Conservation (phyloP, 1,284 basidiomycete species). For the Neotropicomus parvogracilis region DNA sequence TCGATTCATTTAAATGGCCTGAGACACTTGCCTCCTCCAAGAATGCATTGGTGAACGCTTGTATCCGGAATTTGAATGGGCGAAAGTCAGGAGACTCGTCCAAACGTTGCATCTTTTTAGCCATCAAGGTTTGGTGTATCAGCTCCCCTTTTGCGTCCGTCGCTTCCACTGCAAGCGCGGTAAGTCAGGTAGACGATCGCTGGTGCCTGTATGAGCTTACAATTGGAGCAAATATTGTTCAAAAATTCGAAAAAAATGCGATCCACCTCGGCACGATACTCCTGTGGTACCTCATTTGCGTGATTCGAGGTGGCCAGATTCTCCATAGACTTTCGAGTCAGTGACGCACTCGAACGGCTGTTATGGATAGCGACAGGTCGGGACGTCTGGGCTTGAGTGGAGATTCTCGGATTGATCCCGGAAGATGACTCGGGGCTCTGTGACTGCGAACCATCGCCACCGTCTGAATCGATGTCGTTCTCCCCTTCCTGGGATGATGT, state of each 20-base stretch:
- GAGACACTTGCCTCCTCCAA: constrained; percentile 72
- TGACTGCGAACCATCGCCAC: constrained; percentile 28
- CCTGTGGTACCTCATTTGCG: constrained; percentile 71
- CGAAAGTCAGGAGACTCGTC: constrained; percentile 96
- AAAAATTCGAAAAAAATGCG: constrained; percentile 90
- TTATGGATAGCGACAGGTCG: constrained; percentile 23
- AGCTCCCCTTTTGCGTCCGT: constrained; percentile 93
- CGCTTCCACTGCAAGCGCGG: constrained; percentile 69
- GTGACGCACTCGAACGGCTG: constrained; percentile 19
- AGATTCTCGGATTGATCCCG: constrained; percentile 23
- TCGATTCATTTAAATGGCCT: constrained; percentile 8
- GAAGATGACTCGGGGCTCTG: constrained; percentile 32
- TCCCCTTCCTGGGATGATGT: constrained; percentile 42
- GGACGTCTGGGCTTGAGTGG: constrained; percentile 23
- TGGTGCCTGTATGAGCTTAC: constrained; percentile 47
- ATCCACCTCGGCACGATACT: constrained; percentile 82
- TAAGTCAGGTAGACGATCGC: constrained; percentile 12
- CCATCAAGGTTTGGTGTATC: constrained; percentile 98
- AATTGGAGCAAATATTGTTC: constrained; percentile 85
- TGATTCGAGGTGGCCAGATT: constrained; percentile 34
- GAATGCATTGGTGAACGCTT: constrained; percentile 97
- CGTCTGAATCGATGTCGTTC: constrained; percentile 41
- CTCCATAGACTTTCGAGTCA: constrained; percentile 30
- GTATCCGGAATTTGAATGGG: constrained; percentile 99
- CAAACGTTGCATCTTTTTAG: constrained; percentile 94